Base-by-base conservation (phyloP, 371 early-diverging fungal genomes). In the Rhizopus delemar region DNA sequence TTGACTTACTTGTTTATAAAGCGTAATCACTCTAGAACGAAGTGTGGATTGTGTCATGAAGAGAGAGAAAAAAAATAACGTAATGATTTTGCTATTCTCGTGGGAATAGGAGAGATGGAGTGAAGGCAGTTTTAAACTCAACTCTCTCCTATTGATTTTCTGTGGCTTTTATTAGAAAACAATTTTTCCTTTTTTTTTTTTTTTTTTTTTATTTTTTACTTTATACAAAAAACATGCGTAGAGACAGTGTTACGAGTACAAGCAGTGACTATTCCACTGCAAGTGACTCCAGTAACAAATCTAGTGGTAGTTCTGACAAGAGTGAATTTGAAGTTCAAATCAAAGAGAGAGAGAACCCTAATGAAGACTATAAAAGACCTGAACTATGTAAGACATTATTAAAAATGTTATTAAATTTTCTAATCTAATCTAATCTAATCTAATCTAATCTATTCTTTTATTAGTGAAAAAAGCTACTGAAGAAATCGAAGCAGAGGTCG, bases 401-500 rank as follows among this genome's bases (percentile, higher is more conserved):
- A 43, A 5, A 28, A 8, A 5, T 35, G 4, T 22, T 22, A 2
- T 56, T n/a, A 33, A 22, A 7, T 48, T 35, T 49, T 41, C 32
- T 57, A 29, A 46, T 22, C 32, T 28, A 12, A 11, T 43, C 6
- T 31, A 51, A 1, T 2, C 22, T 22, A n/a, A n/a, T 41, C 32
- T 57, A 29, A 46, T 22, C 32, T 28, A 12, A 11, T 43, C 6
- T 31, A 51, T 22, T 2, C 22, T 22, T 22, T 22, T 22, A 22
- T 22, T 35, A 67, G 68, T 67, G 22, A 45, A 67, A 38, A 7
- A 63, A 34, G 68, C 68, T 9, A 67, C 58, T 29, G 53, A 53
- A 60, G 65, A 65, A 52, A 60, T 65, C 22, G 60, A 65, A 60
- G 60, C 56, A 7, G 68, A 67, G 56, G 60, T 63, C 6, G 68